A percentile compares a stretch with the other conserved stretches of the same genome.
phyloP scores from a whole-genome alignment of 768 basidiomycete genomes.

The Kockovaella imperatae region DNA sequence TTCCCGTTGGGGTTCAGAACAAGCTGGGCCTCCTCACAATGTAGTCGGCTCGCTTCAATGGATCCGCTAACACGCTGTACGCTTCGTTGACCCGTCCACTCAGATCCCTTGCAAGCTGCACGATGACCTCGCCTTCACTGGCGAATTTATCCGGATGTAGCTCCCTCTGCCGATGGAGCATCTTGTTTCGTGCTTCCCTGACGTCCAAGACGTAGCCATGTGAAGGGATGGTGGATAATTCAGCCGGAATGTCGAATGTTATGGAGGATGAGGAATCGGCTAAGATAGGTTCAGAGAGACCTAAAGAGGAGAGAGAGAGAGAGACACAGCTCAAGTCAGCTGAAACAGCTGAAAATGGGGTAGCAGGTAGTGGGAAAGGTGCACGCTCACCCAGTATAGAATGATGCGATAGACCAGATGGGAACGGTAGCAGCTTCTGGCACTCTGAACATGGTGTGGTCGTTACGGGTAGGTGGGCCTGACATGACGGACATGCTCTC shows the following conservation, averaged over 20 bases:
- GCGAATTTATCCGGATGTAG: conserved; percentile 86
- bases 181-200: conserved; percentile 56
- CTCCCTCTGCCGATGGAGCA: conserved; percentile 62
- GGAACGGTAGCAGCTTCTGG: conserved; percentile 57
- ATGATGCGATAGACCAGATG: conserved; percentile 56
- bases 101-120: conserved; percentile 53
- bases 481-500: conserved; percentile 62
- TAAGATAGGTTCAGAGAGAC: conserved; percentile 50
- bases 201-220: conserved; percentile 58
- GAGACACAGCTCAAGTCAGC: no score
- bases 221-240: conserved; percentile 21
- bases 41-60: conserved; percentile 70
- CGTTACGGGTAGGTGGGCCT: conserved; percentile 53
- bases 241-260: conserved; percentile 19
- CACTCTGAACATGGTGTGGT: conserved; percentile 69
- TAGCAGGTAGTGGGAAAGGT: no score
- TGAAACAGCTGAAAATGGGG: no score
- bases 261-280: conserved; percentile 49
- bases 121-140: conserved; percentile 53
- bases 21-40: conserved; percentile 47
- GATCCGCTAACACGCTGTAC: conserved; percentile 65
- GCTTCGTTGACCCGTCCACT: conserved; percentile 78
- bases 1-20: neutral
- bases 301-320: no score
- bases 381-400: no score